phyloP scores from a whole-genome alignment of 2,329 filamentous ascomycete species.

The Xylariaceae sp. region DNA sequence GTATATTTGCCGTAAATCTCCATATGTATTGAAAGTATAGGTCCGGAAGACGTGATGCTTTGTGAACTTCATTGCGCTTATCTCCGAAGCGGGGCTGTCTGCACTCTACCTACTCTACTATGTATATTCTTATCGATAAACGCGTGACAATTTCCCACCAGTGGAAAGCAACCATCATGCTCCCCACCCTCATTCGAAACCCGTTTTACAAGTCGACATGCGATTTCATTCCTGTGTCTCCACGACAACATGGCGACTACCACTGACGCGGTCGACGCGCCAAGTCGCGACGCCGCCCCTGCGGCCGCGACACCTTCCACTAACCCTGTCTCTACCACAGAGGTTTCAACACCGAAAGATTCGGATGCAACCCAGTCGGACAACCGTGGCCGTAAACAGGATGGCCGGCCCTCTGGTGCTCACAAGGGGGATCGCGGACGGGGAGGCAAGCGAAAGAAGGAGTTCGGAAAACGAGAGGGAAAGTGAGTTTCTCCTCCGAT shows the following conservation, averaged over 20 bases:
- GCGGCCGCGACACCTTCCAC: neutral
- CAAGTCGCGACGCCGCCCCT: neutral
- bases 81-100: slow-evolving; percentile 3
- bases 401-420: slow-evolving; percentile 18
- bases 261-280: slow-evolving; percentile 5
- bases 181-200: neutral
- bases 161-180: neutral
- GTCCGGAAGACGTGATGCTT: too few relatives aligned
- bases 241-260: slow-evolving; percentile 14
- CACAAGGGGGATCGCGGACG: slow-evolving; percentile 21
- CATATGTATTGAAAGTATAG: too few relatives aligned
- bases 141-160: neutral
- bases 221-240: slow-evolving; percentile 1
- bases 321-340: slow-evolving; percentile 3
- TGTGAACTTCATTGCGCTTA: neutral
- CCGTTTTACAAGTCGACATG: slow-evolving; percentile 7
- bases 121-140: slow-evolving; percentile 13
- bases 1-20: too few relatives aligned
- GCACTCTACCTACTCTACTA: too few relatives aligned
- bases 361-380: slow-evolving; percentile 8
- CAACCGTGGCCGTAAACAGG: slow-evolving; percentile 17
- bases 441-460: slow-evolving; percentile 19
- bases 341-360: slow-evolving; percentile 5
- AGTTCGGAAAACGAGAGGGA: slow-evolving; percentile 12
- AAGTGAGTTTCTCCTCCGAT: slow-evolving; percentile 16